Evolutionary conservation across 169 alveolate species (phyloP), one percentile per base, ranked within the genome.

Genomic region (Plasmodium inui): DNA sequence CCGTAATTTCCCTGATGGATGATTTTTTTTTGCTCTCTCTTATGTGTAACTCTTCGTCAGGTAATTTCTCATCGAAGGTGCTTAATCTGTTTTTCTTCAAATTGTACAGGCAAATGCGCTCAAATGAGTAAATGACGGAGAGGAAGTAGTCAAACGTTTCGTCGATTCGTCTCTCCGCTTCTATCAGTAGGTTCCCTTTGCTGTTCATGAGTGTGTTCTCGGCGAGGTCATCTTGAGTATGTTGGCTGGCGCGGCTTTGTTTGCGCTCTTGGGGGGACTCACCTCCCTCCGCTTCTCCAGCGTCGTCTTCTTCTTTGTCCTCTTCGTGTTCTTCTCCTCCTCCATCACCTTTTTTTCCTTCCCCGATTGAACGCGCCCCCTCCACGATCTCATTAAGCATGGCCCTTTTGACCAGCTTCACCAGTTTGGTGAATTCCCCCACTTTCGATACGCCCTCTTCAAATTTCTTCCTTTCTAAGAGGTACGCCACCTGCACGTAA

Each of bases 61-160:
- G 83, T 32, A 76, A 41, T 19, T 88, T 88, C 28, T 88, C 94
- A 88, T 79, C 82, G 32, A 19, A 22, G 30, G 14, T 61, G 39
- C 82, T 79, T 76, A 61, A 17, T 34, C 67, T 88, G 61, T 57
- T 44, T 34, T 88, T 88, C 32, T 79, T 88, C 22, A 73, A 39
- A 50, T 88, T 88, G 72, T 88, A 88, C 14, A 50, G 1, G 41
- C 94, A 88, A 3, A 80, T 88, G 30, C 89, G 94, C 22, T 88
- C 94, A 61, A 34, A 72, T 41, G 94, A 88, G 34, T 79, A 71
- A 34, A 73, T 50, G 17, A 39, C 50, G 3, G 94, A 88, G 26
- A 88, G 30, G 50, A 88, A 88, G 32, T 88, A 88, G n/a, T 79
- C 83, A 32, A 55, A 88, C 10, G 53, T 79, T 0, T 39, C 83